Base-by-base conservation (phyloP, 1,284 basidiomycete genomes). In the Cystobasidium slooffiae region DNA sequence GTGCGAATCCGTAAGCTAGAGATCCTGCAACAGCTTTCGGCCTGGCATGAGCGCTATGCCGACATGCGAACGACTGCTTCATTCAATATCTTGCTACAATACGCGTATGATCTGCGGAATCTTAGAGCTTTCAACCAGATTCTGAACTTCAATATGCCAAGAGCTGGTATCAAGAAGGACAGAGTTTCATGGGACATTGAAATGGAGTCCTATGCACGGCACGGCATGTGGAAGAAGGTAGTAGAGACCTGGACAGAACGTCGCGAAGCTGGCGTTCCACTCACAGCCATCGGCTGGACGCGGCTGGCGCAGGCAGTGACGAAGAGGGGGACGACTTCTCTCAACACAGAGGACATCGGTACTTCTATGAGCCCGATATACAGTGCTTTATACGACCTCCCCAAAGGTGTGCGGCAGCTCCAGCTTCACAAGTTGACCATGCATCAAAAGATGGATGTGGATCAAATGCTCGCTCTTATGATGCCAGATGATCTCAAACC, bases 401-500 rank as follows among this genome's bases (percentile, higher is more conserved):
- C 70, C 9, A 53, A 59, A 59, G 70, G 70, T 4, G 70, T 66
- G 12, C 43, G 70, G 16, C 63, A 65, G 39, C 9, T 58, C 14
- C 70, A 65, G 24, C 53, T 66, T n/a, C 51, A 55, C 43, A 55
- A 59, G 41, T 14, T 73, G 12, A 20, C 63, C 12, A 44, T 37
- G 52, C 14, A 20, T 37, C 62, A 52, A 20, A 55, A 49, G 24
- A 64, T 59, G 51, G 70, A 73, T 37, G 70, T 73, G 16, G 70
- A 73, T 43, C 62, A 73, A 31, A 52, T 73, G 39, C 62, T 73
- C 9, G 51, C 70, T 12, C 51, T 62, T 7, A 73, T 73, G 70
- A 73, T 73, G 70, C 70, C 70, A 53, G 53, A 62, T 8, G 63
- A 73, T 41, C 31, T 65, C 18, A 22, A 46, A 18, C 70, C 70